A percentile compares a stretch with the other conserved stretches of the same genome.
These are phyloP conservation scores for Pseudonectria foliicola DNA, from an alignment of 2,329 filamentous ascomycete species.

Conservation along the genomic window DNA sequence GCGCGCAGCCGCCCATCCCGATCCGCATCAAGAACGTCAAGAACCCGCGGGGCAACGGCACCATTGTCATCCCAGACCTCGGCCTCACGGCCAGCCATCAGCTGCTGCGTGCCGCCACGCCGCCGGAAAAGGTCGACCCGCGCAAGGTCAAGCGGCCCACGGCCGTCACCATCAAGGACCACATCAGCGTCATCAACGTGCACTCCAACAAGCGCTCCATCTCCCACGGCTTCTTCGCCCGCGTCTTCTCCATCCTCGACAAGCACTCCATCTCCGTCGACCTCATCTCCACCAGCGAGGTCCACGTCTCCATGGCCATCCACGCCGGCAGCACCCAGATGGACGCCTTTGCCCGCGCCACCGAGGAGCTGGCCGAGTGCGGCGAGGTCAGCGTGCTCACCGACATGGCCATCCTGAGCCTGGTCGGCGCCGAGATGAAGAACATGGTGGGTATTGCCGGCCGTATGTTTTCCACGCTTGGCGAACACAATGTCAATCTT, in stretches of 20 bases:
- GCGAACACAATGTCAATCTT: constrained; percentile 90
- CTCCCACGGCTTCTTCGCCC: constrained; percentile 91
- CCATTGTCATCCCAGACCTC: constrained; percentile 74
- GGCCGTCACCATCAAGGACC: constrained; percentile 94
- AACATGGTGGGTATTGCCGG: constrained; percentile 94
- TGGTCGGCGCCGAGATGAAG: constrained; percentile 95
- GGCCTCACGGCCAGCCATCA: constrained; percentile 47
- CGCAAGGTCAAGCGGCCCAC: constrained; percentile 69
- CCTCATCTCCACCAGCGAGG: constrained; percentile 91
- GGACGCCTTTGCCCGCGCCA: constrained; percentile 58
- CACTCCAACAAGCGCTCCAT: constrained; percentile 96
- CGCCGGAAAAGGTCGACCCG: constrained; percentile 19
- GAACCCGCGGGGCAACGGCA: constrained; percentile 72
- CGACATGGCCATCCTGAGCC: constrained; percentile 90
- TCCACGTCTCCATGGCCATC: constrained; percentile 95
- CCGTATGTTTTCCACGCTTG: constrained; percentile 89
- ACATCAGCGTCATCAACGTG: constrained; percentile 94
- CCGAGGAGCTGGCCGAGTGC: constrained; percentile 67
- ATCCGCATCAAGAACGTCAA: constrained; percentile 92
- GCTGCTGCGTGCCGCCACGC: constrained; percentile 46
- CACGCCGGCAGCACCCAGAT: constrained; percentile 66
- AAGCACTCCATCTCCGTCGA: constrained; percentile 84
- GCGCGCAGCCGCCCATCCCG: constrained; percentile 68
- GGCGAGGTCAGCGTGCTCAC: constrained; percentile 86
- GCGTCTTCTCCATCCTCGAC: constrained; percentile 87